A percentile compares a stretch with the other conserved stretches of the same genome.
Evolutionary conservation across 805 yeast species (phyloP).

Genomic region (Ogataea populi-albae): DNA sequence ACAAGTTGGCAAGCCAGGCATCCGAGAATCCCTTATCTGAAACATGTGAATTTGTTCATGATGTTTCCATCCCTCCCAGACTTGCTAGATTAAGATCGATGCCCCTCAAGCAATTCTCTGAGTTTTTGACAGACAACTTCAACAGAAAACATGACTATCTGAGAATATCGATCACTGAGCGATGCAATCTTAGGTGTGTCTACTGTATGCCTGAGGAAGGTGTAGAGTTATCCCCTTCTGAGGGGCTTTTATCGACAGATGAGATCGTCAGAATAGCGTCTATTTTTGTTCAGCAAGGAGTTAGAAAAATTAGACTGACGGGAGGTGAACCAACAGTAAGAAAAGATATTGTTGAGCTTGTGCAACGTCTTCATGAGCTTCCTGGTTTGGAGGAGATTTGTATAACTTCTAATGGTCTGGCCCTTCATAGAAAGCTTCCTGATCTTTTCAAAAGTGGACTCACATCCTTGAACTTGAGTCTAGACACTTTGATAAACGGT

Average conservation of each 20-base stretch:
- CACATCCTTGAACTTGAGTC: constrained; percentile 45
- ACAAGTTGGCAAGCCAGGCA: too few species aligned
- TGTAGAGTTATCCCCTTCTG: constrained; percentile 43
- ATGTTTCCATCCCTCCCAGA: constrained; percentile 4
- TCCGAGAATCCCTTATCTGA: too few species aligned
- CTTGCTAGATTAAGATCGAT: constrained; percentile 12
- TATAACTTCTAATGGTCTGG: constrained; percentile 51
- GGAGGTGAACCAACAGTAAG: constrained; percentile 60
- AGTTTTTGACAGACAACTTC: constrained; percentile 43
- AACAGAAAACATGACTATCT: constrained; percentile 47
- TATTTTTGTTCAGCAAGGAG: constrained; percentile 47
- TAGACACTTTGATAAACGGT: constrained; percentile 52
- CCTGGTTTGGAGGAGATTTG: constrained; percentile 47
- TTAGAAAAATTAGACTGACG: constrained; percentile 48
- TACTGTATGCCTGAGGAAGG: constrained; percentile 62
- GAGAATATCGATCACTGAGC: constrained; percentile 49
- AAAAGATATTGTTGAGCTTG: constrained; percentile 45
- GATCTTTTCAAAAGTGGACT: constrained; percentile 40
- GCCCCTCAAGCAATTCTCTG: constrained; percentile 33
- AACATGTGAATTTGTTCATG: not conserved
- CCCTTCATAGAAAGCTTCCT: constrained; percentile 46
- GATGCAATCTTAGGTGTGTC: constrained; percentile 45
- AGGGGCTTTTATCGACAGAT: constrained; percentile 38
- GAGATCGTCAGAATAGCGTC: constrained; percentile 44
- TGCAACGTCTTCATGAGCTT: constrained; percentile 35